Conservation (phyloP, 371 early-diverging fungal species). For the Apophysomyces sp. region DNA sequence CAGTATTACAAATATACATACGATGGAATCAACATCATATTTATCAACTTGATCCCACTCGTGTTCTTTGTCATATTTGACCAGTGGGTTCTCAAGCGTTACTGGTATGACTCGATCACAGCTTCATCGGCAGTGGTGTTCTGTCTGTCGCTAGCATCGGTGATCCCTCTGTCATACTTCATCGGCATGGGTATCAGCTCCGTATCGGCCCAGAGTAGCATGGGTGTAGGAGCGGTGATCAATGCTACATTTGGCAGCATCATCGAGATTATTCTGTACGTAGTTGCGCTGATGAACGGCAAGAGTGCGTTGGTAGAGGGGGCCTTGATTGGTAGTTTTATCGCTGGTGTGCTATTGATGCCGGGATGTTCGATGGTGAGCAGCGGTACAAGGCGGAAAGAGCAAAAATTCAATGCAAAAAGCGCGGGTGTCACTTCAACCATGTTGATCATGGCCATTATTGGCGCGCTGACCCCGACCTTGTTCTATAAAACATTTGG, state of each 20-base stretch:
- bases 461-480: constrained; percentile 93
- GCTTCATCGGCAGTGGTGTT: constrained; percentile 76
- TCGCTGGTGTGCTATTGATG: constrained; percentile 86
- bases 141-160: constrained; percentile 74
- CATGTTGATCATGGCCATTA: constrained; percentile 91
- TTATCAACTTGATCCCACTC: constrained; percentile 88
- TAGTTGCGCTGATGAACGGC: constrained; percentile 85
- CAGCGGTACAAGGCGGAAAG: constrained; percentile 87
- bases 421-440: constrained; percentile 94
- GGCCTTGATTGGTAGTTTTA: constrained; percentile 87
- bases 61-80: constrained; percentile 83
- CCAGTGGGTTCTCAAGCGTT: constrained; percentile 66
- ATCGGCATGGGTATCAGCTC: constrained; percentile 97
- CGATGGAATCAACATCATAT: constrained; percentile 95
- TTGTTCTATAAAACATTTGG: constrained; percentile 93
- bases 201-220: constrained; percentile 90
- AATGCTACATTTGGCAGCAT: constrained; percentile 98
- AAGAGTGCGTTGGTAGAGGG: constrained; percentile 91
- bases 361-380: constrained; percentile 95
- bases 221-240: constrained; percentile 92
- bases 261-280: constrained; percentile 92
- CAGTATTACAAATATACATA: constrained; percentile 93
- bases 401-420: constrained; percentile 93
- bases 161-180: constrained; percentile 92
- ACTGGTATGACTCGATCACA: constrained; percentile 50